Evolutionary conservation across 148 eudicot genomes (phyloP).

Genomic region (Bassia scoparia): DNA sequence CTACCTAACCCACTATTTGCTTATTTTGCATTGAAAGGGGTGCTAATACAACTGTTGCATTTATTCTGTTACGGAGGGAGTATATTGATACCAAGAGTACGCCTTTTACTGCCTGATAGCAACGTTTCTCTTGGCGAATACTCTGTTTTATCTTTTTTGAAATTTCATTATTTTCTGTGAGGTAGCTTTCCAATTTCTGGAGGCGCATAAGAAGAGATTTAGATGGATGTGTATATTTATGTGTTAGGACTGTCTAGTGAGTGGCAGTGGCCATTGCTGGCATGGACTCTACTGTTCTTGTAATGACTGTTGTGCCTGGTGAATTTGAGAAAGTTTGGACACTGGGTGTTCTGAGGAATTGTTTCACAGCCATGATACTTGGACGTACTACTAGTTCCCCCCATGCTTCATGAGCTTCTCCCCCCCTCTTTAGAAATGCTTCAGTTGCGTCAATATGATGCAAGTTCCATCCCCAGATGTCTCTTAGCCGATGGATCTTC

Average conservation of each 20-base stretch:
- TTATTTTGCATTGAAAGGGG: no score
- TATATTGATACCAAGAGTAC: slow-evolving; percentile 32
- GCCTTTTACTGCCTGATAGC: slow-evolving; percentile 30
- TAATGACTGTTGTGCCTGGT: slow-evolving; percentile 17
- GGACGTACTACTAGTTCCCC: slow-evolving; percentile 48
- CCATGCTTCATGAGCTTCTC: slow-evolving; percentile 53
- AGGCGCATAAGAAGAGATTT: slow-evolving; percentile 7
- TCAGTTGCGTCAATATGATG: slow-evolving; percentile 72
- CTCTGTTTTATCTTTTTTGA: not conserved
- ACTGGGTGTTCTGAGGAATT: slow-evolving; percentile 33
- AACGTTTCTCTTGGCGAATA: not conserved
- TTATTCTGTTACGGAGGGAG: no score
- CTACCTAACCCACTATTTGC: no score
- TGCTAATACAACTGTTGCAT: no score
- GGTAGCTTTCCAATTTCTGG: slow-evolving; percentile 6
- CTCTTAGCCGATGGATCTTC: slow-evolving; percentile 56
- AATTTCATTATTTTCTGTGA: not conserved
- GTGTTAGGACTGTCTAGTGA: slow-evolving; percentile 24
- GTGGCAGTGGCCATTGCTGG: slow-evolving; percentile 40
- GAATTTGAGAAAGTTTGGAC: slow-evolving; percentile 26
- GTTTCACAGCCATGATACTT: slow-evolving; percentile 38
- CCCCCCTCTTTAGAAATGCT: slow-evolving; percentile 41
- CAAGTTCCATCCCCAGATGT: slow-evolving; percentile 53
- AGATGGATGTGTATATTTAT: not conserved
- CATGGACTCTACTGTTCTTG: slow-evolving; percentile 26